phyloP scores from a whole-genome alignment of 768 basidiomycete species.

The Boletales sp. region DNA sequence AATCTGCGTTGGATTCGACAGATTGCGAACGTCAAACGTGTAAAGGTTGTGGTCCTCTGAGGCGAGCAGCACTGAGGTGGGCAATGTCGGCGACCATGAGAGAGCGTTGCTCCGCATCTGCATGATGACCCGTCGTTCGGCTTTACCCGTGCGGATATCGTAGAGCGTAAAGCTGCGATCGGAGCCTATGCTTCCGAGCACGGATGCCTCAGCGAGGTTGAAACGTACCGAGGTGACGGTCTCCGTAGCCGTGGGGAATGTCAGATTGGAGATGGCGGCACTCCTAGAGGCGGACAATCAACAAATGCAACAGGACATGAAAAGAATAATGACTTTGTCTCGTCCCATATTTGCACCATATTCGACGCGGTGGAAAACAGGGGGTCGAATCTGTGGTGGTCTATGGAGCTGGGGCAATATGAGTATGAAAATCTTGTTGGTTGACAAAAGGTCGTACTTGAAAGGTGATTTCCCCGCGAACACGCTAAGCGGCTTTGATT shows the following conservation, averaged over 20 bases:
- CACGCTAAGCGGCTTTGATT: slow-evolving; percentile 63
- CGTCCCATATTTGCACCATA: slow-evolving; percentile 96
- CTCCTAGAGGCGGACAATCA: slow-evolving; percentile 46
- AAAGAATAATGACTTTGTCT: slow-evolving; percentile 63
- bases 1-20: slow-evolving; percentile 80
- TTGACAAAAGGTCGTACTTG: slow-evolving; percentile 54
- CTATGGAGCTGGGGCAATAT: slow-evolving; percentile 63
- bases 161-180: slow-evolving; percentile 96
- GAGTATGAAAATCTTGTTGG: not conserved
- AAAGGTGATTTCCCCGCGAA: slow-evolving; percentile 87
- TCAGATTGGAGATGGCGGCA: slow-evolving; percentile 80
- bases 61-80: slow-evolving; percentile 87
- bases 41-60: slow-evolving; percentile 99
- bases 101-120: slow-evolving; percentile 90
- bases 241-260: slow-evolving; percentile 84
- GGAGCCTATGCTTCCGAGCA: slow-evolving; percentile 92
- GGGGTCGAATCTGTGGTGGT: slow-evolving; percentile 87
- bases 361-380: slow-evolving; percentile 93
- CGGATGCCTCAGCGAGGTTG: slow-evolving; percentile 90
- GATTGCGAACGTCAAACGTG: slow-evolving; percentile 91
- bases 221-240: slow-evolving; percentile 86
- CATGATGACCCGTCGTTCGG: slow-evolving; percentile 88
- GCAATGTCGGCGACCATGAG: slow-evolving; percentile 95
- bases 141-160: slow-evolving; percentile 95
- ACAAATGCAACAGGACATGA: not conserved